phyloP scores from a whole-genome alignment of 257 asterid genomes.

The Rubia yunnanensis region DNA sequence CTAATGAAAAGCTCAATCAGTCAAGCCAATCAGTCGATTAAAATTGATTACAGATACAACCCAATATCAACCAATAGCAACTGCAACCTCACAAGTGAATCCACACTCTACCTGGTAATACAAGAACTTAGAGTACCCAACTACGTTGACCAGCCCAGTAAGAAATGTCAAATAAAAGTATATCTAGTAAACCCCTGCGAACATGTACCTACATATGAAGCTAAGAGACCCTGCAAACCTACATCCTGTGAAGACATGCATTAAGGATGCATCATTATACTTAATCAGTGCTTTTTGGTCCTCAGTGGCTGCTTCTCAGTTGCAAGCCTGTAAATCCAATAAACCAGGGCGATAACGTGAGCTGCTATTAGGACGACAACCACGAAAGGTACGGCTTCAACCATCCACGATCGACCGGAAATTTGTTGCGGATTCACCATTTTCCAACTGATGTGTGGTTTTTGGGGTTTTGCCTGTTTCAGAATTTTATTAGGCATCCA shows the following conservation, averaged over 20 bases:
- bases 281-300: conserved; percentile 37
- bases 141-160: background rate
- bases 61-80: background rate
- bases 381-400: conserved; percentile 17
- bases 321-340: conserved; percentile 78
- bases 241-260: background rate
- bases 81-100: background rate
- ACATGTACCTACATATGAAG: background rate
- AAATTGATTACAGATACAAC: background rate
- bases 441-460: background rate
- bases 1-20: background rate
- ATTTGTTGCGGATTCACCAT: conserved; percentile 18
- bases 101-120: background rate
- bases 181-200: background rate
- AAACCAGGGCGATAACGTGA: conserved; percentile 22
- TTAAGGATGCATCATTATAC: background rate
- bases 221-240: background rate
- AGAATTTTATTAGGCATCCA: too few relatives aligned
- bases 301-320: conserved; percentile 68
- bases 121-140: background rate
- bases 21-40: background rate
- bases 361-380: conserved; percentile 20
- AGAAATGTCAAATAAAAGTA: background rate
- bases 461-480: too few relatives aligned
- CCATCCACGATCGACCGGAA: conserved; percentile 8